Percentiles rank a stretch among this genome's conserved stretches.
phyloP scores from a whole-genome alignment of 345 rosid genomes.

The Orychophragmus violaceus region DNA sequence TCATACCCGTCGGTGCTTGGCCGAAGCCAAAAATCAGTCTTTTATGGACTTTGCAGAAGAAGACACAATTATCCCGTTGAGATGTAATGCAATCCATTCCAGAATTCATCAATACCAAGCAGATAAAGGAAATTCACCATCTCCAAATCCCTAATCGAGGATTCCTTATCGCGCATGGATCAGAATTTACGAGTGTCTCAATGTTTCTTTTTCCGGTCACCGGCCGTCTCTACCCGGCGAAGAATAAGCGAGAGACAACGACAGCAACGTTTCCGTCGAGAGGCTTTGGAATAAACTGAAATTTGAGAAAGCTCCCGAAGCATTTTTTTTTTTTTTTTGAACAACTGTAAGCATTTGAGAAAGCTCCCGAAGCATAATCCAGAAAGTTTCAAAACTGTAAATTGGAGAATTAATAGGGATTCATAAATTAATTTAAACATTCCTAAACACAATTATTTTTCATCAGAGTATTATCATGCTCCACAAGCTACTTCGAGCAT shows the following conservation, averaged over 20 bases:
- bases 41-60: no score
- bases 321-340: no score
- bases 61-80: no score
- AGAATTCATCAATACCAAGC: background rate
- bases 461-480: no score
- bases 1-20: no score
- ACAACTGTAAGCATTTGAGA: no score
- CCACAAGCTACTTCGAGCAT: slow-evolving; percentile 51
- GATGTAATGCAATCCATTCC: no score
- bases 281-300: background rate
- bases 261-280: background rate
- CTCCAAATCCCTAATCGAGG: background rate
- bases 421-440: background rate
- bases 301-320: background rate
- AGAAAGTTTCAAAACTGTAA: background rate
- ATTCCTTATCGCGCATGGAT: background rate
- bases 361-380: no score
- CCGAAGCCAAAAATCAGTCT: no score
- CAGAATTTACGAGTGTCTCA: background rate
- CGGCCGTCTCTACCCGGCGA: background rate
- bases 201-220: background rate
- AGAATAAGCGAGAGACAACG: background rate
- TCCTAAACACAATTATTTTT: background rate
- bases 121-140: background rate
- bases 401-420: background rate